A percentile compares a stretch with the other conserved stretches of the same genome.
Evolutionary conservation across 371 early-diverging fungal genomes (phyloP).

Genomic region (Mortierella sp.): DNA sequence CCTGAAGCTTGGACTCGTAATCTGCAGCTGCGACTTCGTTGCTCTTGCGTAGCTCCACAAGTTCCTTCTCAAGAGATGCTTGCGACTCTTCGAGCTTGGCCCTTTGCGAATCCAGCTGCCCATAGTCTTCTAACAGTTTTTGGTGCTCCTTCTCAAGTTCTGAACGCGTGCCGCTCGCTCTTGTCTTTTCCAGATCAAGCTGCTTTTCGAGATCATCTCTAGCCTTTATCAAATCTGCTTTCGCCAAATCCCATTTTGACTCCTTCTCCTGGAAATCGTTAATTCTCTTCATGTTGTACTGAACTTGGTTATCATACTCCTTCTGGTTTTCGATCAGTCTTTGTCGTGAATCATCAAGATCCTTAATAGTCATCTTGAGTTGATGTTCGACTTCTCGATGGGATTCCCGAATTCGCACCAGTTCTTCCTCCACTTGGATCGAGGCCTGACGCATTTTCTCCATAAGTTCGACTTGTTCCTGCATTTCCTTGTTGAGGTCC

Average conservation of each 20-base stretch:
- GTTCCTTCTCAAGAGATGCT: conserved; percentile 21
- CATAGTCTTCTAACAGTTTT: conserved; percentile 18
- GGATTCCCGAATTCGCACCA: conserved; percentile 14
- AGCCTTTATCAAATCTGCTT: conserved; percentile 22
- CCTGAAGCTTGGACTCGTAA: conserved; percentile 3
- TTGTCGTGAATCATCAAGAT: conserved; percentile 38
- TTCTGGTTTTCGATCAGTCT: conserved; percentile 43
- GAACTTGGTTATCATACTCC: conserved; percentile 50
- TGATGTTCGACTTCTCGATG: conserved; percentile 32
- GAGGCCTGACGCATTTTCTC: conserved; percentile 43
- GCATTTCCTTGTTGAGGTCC: conserved; percentile 97
- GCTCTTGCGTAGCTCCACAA: conserved; percentile 8
- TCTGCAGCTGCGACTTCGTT: conserved; percentile 9
- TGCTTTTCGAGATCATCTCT: conserved; percentile 23
- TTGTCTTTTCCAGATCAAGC: conserved; percentile 30
- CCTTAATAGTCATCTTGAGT: conserved; percentile 20
- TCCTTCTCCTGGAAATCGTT: conserved; percentile 52
- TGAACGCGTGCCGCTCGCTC: conserved; percentile 6
- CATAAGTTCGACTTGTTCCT: conserved; percentile 93
- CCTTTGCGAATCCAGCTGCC: conserved; percentile 6
- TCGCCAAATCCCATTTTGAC: conserved; percentile 33
- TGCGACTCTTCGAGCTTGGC: conserved; percentile 9
- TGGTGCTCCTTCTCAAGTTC: conserved; percentile 39
- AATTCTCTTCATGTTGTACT: conserved; percentile 46
- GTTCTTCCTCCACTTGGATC: conserved; percentile 26